Evolutionary conservation across 768 basidiomycete genomes (phyloP).

Genomic region (Phanerodontia chrysosporium): DNA sequence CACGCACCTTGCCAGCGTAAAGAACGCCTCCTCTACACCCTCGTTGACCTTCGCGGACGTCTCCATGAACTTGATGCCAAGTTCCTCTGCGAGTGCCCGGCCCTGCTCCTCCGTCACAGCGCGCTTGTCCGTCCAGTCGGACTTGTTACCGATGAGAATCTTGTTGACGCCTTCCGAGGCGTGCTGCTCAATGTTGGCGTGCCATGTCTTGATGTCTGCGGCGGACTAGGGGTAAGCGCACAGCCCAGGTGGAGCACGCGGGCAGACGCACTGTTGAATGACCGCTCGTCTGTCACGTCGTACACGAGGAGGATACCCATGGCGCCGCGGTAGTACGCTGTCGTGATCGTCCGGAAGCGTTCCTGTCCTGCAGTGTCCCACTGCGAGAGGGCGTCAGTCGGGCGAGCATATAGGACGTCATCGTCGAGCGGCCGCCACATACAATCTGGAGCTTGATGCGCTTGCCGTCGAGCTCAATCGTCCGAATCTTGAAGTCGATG

Average conservation of each 20-base stretch:
- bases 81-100: constrained; percentile 84
- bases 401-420: background rate
- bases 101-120: constrained; percentile 91
- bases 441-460: constrained; percentile 99
- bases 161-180: constrained; percentile 99
- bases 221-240: background rate
- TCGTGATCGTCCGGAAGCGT: constrained; percentile 97
- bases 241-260: constrained; percentile 8
- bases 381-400: constrained; percentile 38
- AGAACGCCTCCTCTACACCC: constrained; percentile 98
- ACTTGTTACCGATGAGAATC: constrained; percentile 98
- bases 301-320: constrained; percentile 99
- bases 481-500: constrained; percentile 99
- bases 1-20: constrained; percentile 87
- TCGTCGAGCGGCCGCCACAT: constrained; percentile 28
- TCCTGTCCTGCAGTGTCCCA: constrained; percentile 99
- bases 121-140: constrained; percentile 96
- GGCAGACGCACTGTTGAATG: constrained; percentile 82
- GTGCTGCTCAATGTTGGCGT: constrained; percentile 96
- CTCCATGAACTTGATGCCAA: constrained; percentile 96
- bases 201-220: constrained; percentile 96
- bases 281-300: constrained; percentile 91
- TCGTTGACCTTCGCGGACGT: constrained; percentile 97
- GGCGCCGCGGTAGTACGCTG: constrained; percentile 98
- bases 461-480: constrained; percentile 97